Evolutionary conservation across 208 protist species (phyloP).

Genomic region (Leishmania gerbilli): DNA sequence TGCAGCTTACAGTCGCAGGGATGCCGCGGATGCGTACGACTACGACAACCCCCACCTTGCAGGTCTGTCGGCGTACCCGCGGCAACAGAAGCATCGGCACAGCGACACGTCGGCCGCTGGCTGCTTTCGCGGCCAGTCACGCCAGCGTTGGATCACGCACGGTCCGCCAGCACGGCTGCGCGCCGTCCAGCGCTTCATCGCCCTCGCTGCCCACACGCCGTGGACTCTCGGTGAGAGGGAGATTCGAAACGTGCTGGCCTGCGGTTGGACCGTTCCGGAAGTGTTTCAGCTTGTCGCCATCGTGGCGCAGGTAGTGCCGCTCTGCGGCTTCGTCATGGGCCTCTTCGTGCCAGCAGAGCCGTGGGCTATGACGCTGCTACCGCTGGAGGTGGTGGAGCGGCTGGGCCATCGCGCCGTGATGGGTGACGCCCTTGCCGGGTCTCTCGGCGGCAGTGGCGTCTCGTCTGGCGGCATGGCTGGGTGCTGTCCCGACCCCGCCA

Average conservation of each 20-base stretch:
- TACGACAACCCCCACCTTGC: not conserved
- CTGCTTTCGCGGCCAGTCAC: constrained; percentile 9
- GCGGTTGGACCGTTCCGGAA: constrained; percentile 78
- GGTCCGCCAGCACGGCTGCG: constrained; percentile 65
- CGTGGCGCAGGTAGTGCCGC: constrained; percentile 67
- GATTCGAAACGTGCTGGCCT: constrained; percentile 43
- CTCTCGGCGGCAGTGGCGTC: not conserved
- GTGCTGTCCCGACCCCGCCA: constrained; percentile 6
- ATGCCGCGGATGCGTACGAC: constrained; percentile 1
- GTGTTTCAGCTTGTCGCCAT: constrained; percentile 77
- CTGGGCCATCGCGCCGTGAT: constrained; percentile 36
- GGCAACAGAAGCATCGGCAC: not conserved
- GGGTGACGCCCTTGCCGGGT: constrained; percentile 3
- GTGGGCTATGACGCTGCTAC: constrained; percentile 64
- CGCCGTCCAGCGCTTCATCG: constrained; percentile 69
- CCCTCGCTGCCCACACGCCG: constrained; percentile 74
- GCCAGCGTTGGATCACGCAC: constrained; percentile 55
- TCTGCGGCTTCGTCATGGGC: constrained; percentile 80
- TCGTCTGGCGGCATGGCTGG: constrained; percentile 1
- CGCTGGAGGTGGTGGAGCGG: constrained; percentile 31
- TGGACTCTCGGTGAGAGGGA: constrained; percentile 63
- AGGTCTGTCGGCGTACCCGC: not conserved
- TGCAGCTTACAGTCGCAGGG: not conserved
- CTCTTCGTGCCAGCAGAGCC: constrained; percentile 75
- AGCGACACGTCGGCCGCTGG: not conserved